phyloP scores from a whole-genome alignment of 2,329 filamentous ascomycete species.

The Zopfia rhizophila region DNA sequence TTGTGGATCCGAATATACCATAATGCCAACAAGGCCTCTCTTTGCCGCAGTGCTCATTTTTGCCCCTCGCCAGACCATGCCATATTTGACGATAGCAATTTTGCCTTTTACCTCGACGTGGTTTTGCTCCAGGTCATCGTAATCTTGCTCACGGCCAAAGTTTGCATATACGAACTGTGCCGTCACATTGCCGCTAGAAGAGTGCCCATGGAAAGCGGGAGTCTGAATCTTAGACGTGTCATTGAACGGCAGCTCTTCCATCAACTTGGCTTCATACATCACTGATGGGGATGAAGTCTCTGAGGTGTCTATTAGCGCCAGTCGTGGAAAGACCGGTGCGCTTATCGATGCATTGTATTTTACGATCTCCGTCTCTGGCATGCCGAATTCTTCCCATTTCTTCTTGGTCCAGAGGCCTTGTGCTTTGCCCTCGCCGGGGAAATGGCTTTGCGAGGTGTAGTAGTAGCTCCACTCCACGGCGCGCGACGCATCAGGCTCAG shows the following conservation, averaged over 20 bases:
- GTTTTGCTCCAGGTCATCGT: too few relatives aligned
- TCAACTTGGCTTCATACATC: slow-evolving; percentile 4
- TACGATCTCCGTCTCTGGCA: slow-evolving; percentile 28
- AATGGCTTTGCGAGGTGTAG: slow-evolving; percentile 43
- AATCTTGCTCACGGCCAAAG: background rate
- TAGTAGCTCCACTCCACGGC: slow-evolving; percentile 46
- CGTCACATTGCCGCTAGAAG: slow-evolving; percentile 3
- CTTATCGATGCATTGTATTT: slow-evolving; percentile 41
- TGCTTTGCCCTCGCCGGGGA: slow-evolving; percentile 42
- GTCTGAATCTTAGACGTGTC: background rate
- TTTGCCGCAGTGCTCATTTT: too few relatives aligned
- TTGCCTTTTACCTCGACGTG: too few relatives aligned
- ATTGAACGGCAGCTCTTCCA: background rate
- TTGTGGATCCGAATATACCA: too few relatives aligned
- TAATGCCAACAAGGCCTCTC: too few relatives aligned
- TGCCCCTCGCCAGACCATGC: too few relatives aligned
- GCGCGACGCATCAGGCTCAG: too few relatives aligned
- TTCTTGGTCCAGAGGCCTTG: slow-evolving; percentile 45
- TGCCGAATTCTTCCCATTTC: slow-evolving; percentile 40
- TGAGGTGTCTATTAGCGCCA: slow-evolving; percentile 29
- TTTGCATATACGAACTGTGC: slow-evolving; percentile 10
- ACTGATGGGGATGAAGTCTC: slow-evolving; percentile 29
- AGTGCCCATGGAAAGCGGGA: slow-evolving; percentile 12
- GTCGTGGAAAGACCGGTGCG: slow-evolving; percentile 36
- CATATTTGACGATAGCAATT: too few relatives aligned